Conservation (phyloP, 2,329 filamentous ascomycete genomes). For the Aspergillus sojae region DNA sequence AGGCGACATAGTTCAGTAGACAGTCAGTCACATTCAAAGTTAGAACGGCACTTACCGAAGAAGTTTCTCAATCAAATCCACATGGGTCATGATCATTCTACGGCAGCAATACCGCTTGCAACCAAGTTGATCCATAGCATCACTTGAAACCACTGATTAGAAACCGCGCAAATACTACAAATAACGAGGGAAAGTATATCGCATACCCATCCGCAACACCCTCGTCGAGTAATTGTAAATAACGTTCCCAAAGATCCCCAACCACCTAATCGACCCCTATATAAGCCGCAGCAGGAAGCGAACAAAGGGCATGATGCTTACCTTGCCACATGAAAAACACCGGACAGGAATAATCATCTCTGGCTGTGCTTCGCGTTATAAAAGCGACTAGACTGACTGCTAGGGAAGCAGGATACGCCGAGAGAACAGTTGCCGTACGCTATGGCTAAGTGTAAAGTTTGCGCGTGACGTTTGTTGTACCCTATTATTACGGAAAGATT, state of each 20-base stretch:
- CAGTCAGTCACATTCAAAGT: not conserved
- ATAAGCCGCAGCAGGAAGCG: slow-evolving; percentile 3
- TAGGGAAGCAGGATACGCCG: not conserved
- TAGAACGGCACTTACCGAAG: slow-evolving; percentile 68
- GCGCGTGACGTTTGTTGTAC: not conserved
- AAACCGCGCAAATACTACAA: not conserved
- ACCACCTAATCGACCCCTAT: slow-evolving; percentile 68
- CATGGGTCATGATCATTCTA: slow-evolving; percentile 99
- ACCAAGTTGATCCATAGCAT: slow-evolving; percentile 93
- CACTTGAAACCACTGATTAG: slow-evolving; percentile 56
- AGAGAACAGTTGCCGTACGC: not conserved
- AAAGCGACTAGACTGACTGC: not conserved
- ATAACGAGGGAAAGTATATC: not conserved
- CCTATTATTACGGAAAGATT: not conserved
- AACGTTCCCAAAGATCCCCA: slow-evolving; percentile 96
- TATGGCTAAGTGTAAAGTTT: not conserved
- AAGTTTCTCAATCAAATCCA: slow-evolving; percentile 97
- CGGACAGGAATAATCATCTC: slow-evolving; percentile 96
- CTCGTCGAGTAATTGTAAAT: slow-evolving; percentile 83
- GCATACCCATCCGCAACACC: slow-evolving; percentile 73
- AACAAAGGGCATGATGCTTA: slow-evolving; percentile 43
- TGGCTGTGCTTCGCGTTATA: not conserved
- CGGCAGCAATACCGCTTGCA: slow-evolving; percentile 97
- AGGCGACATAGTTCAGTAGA: slow-evolving; percentile 3
- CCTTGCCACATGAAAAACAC: slow-evolving; percentile 99